Percentiles rank a stretch among this genome's conserved stretches.
Evolutionary conservation across 1,284 basidiomycete species (phyloP).

Genomic region (Golubevia sp.): DNA sequence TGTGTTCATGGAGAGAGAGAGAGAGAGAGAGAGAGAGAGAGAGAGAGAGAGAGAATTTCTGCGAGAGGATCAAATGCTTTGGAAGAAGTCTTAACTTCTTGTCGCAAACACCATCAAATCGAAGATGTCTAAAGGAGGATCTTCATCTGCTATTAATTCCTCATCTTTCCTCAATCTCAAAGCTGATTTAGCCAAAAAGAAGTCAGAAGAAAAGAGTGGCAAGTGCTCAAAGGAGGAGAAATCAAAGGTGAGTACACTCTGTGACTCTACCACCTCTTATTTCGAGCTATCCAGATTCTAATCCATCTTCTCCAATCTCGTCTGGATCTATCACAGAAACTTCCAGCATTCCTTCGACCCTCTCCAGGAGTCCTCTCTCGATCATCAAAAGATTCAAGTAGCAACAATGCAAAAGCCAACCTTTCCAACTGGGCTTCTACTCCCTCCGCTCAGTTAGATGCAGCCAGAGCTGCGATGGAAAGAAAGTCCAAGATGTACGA

Average conservation of each 20-base stretch:
- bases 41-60: neutral
- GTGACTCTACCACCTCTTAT: too few relatives aligned
- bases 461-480: slow-evolving; percentile 72
- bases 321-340: slow-evolving; percentile 66
- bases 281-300: too few relatives aligned
- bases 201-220: slow-evolving; percentile 69
- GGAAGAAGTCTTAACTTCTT: too few relatives aligned
- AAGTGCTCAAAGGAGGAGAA: slow-evolving; percentile 39
- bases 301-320: too few relatives aligned
- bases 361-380: slow-evolving; percentile 74
- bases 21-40: neutral
- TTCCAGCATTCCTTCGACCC: slow-evolving; percentile 72
- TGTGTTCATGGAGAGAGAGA: neutral
- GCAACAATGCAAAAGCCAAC: slow-evolving; percentile 69
- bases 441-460: slow-evolving; percentile 65
- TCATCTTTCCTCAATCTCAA: slow-evolving; percentile 76
- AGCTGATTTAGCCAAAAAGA: slow-evolving; percentile 73
- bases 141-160: slow-evolving; percentile 69
- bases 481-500: slow-evolving; percentile 83
- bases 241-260: neutral
- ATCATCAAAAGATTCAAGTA: slow-evolving; percentile 70
- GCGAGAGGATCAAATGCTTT: too few relatives aligned
- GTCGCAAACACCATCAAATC: too few relatives aligned
- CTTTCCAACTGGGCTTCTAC: slow-evolving; percentile 9
- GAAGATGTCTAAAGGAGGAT: too few relatives aligned